These are phyloP conservation scores for Candida glaebosa DNA, from an alignment of 805 yeast genomes.

Conservation along the genomic window DNA sequence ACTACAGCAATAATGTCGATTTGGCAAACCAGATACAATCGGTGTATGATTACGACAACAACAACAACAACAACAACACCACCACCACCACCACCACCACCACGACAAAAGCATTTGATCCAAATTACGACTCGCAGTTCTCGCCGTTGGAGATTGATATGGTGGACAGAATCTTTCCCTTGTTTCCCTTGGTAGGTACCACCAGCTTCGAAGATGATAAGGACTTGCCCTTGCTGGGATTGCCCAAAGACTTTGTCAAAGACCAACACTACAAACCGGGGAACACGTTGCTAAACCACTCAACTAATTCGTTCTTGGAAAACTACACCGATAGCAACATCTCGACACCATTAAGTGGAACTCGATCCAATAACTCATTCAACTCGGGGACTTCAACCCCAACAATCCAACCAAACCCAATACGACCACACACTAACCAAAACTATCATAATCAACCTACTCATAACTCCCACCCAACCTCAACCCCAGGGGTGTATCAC, in stretches of 20 bases:
- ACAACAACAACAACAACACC: too few relatives aligned
- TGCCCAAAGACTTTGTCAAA: constrained; percentile 11
- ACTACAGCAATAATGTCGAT: background rate
- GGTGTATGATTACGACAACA: background rate
- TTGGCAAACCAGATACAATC: background rate
- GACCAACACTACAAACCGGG: background rate
- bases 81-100: too few relatives aligned
- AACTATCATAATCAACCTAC: background rate
- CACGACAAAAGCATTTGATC: too few relatives aligned
- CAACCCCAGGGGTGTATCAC: constrained; percentile 11
- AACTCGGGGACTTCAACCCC: too few relatives aligned
- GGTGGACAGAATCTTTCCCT: constrained; percentile 37
- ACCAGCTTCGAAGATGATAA: constrained; percentile 33
- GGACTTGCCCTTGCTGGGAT: constrained; percentile 31
- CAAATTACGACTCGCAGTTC: constrained; percentile 6
- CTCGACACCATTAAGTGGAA: too few relatives aligned
- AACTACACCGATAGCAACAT: too few relatives aligned
- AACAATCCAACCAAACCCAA: background rate
- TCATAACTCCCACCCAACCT: background rate
- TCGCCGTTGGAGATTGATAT: constrained; percentile 19
- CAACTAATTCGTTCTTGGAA: background rate
- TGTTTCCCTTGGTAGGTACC: constrained; percentile 40
- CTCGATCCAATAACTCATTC: too few relatives aligned
- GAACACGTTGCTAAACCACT: background rate
- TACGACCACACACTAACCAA: background rate